Evolutionary conservation across 805 yeast genomes (phyloP), one percentile per base, ranked within the genome.

Genomic region (Wickerhamomyces mucosus): DNA sequence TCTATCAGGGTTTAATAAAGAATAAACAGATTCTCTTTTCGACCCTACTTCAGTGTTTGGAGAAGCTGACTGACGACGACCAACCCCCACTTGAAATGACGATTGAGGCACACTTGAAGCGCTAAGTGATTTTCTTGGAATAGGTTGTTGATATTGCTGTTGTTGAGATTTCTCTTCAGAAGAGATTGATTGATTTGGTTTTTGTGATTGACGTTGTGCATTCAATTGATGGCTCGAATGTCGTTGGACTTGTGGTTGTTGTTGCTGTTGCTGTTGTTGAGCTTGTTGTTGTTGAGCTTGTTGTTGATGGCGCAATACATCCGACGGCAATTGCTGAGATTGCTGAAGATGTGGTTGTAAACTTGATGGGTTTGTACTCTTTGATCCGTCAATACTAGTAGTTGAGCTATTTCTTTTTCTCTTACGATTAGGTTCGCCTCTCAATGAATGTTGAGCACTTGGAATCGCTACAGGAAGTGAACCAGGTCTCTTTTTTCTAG

Each of bases 1-100:
- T 29, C 46, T 45, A 18, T 38, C 50, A 16, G 51, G 54, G 24
- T 49, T 49, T 28, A 49, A 26, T 21, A 49, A 27, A 1, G 51
- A 49, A 31, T 46, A 41, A 12, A 49, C 48, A 13, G 50, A 48
- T 10, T 7, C 11, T 19, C 29, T 26, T 12, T 27, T 18, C 20
- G 9, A 16, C 13, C 17, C 28, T 13, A 8, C 19, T 8, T 17
- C 19, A 18, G 22, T 15, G 15, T 15, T 27, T 12, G 22, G 31
- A 13, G 15, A 18, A 13, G 12, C 18, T 14, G 14, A 22, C 18
- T 23, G 34, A 15, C 3, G 19, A 10, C 26, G 20, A n/a, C 18
- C 16, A 6, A 21, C 12, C 3, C 24, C 35, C 8, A 26, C 11
- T 6, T 34, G 18, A 11, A n/a, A 17, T 21, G 19, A n/a, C 5